Conservation (phyloP, 371 early-diverging fungal genomes). For the Conidiobolus incongruus region DNA sequence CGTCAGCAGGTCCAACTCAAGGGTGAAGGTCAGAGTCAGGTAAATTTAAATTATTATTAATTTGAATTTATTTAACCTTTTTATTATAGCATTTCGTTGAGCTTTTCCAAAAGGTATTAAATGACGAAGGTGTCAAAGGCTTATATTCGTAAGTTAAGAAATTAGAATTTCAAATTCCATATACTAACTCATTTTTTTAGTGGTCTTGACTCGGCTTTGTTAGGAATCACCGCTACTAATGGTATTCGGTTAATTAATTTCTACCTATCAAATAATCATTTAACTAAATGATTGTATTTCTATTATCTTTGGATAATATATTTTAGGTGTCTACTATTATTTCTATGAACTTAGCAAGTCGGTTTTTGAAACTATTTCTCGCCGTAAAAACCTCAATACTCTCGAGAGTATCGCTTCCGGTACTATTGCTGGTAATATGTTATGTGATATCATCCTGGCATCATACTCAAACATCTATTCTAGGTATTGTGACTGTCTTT, state of each 20-base stretch:
- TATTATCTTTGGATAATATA: background rate
- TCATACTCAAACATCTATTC: background rate
- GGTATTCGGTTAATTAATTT: constrained; percentile 17
- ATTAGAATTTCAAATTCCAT: background rate
- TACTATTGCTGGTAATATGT: constrained; percentile 51
- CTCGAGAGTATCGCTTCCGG: constrained; percentile 77
- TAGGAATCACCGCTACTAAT: constrained; percentile 89
- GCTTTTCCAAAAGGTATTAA: constrained; percentile 63
- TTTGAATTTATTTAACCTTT: background rate
- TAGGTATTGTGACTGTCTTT: constrained; percentile 51
- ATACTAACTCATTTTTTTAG: constrained; percentile 15
- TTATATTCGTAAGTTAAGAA: constrained; percentile 55
- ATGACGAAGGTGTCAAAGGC: constrained; percentile 70
- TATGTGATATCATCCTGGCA: background rate
- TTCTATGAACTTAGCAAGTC: constrained; percentile 83
- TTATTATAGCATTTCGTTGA: constrained; percentile 34
- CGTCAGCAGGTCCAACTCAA: constrained; percentile 70
- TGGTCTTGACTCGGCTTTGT: constrained; percentile 85
- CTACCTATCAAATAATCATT: background rate
- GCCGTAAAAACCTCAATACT: constrained; percentile 41
- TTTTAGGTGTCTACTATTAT: constrained; percentile 63
- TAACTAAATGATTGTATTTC: background rate
- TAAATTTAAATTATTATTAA: background rate
- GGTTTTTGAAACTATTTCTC: constrained; percentile 41
- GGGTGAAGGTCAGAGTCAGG: constrained; percentile 16